These are phyloP conservation scores for Colletotrichum orchidophilum DNA, from an alignment of 2,329 filamentous ascomycete genomes.

Conservation along the genomic window DNA sequence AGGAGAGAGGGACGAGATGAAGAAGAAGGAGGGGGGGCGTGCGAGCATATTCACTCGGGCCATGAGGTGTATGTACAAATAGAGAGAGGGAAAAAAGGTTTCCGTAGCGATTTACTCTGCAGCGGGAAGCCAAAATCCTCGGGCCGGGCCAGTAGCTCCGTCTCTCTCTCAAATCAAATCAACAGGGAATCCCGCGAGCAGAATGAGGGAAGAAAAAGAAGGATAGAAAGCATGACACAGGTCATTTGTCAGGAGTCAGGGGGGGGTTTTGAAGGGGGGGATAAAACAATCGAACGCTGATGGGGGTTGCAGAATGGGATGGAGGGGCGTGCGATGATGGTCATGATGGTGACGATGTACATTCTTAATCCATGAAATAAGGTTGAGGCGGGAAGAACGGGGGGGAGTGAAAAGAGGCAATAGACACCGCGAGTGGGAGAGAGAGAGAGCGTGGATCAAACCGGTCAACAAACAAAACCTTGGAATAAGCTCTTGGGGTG, in stretches of 20 bases:
- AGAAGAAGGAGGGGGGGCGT: neutral
- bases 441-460: neutral
- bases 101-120: neutral
- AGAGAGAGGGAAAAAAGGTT: too few species aligned
- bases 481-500: slow-evolving; percentile 1
- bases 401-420: neutral
- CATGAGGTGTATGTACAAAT: neutral
- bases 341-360: neutral
- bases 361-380: too few species aligned
- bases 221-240: neutral
- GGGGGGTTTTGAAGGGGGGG: neutral
- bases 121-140: slow-evolving; percentile 2
- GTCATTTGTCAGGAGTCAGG: slow-evolving; percentile 17
- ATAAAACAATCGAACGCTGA: neutral
- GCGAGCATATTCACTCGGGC: neutral
- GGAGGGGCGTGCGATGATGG: slow-evolving; percentile 15
- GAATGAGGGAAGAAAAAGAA: neutral
- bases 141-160: neutral
- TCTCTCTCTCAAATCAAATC: neutral
- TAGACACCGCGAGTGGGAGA: neutral
- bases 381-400: neutral
- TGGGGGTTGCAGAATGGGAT: neutral
- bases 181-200: neutral
- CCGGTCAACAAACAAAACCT: neutral
- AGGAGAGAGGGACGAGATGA: neutral